Conservation (phyloP, 1,284 basidiomycete species). For the Apiotrichum domesticum region DNA sequence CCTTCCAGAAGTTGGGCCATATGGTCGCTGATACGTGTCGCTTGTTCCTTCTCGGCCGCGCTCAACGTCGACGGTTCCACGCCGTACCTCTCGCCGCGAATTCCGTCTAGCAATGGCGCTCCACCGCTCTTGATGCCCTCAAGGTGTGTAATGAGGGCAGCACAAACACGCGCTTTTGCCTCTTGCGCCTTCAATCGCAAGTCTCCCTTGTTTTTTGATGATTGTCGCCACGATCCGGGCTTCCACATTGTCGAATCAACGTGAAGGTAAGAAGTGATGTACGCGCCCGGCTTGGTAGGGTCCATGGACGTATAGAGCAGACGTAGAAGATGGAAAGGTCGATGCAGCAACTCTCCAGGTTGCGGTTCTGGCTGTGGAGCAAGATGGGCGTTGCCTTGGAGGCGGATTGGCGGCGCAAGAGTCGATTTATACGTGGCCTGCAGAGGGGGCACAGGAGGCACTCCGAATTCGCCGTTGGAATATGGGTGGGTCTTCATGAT, state of each 20-base stretch:
- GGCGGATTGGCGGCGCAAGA: conserved; percentile 11
- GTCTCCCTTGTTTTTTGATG: conserved; percentile 62
- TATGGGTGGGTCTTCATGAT: neutral
- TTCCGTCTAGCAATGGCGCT: conserved; percentile 51
- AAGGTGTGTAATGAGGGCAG: conserved; percentile 25
- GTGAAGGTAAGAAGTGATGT: conserved; percentile 78
- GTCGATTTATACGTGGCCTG: conserved; percentile 11
- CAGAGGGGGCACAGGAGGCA: conserved; percentile 2
- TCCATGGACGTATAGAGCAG: conserved; percentile 69
- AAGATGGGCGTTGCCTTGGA: conserved; percentile 24
- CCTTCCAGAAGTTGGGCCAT: conserved; percentile 51
- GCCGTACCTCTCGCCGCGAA: conserved; percentile 57
- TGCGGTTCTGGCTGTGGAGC: conserved; percentile 32
- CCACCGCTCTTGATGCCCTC: conserved; percentile 36
- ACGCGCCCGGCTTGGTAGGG: conserved; percentile 73
- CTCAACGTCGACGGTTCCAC: conserved; percentile 6
- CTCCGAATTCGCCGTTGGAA: conserved; percentile 1
- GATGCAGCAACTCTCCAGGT: conserved; percentile 66
- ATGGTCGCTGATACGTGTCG: conserved; percentile 57
- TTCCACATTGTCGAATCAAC: conserved; percentile 82
- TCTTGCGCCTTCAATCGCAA: conserved; percentile 32
- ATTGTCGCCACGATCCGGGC: conserved; percentile 14
- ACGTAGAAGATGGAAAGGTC: conserved; percentile 85
- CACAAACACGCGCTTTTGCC: conserved; percentile 29
- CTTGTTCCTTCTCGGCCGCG: conserved; percentile 12